Base-by-base conservation (phyloP, 73 alveolate genomes). In the Paramecium tetraurelia region DNA sequence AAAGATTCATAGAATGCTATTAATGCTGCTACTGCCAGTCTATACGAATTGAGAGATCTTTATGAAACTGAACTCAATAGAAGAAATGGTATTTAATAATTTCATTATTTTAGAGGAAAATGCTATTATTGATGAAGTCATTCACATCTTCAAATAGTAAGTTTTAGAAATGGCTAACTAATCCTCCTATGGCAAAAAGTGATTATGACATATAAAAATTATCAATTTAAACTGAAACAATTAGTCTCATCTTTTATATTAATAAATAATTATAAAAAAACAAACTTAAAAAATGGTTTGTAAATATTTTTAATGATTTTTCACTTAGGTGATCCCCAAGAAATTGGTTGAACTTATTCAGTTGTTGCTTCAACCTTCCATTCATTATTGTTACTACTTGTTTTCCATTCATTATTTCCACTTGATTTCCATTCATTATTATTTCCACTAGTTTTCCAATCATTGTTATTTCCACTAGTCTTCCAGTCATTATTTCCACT, bases 61-160 rank as follows among this genome's bases (percentile, higher is more conserved):
- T 80, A 48, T 41, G 46, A n/a, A 12, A 41, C 90, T 3, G 90
- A 80, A 80, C 57, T 80, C 8, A 80, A 80, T 80, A 80, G 90
- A 80, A 80, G 90, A 80, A 80, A 80, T 22, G 90, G 90, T 80
- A 80, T 1, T 22, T 43, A 5, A 9, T 21, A 43, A 18, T 80
- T 80, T 22, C 46, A 44, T 31, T 40, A 16, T 24, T 80, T 43
- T 80, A 80, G 90, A 80, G 90, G 90, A 80, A 35, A 80, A 80
- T 35, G 90, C 90, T 80, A 21, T 80, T 44, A 80, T 80, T 80
- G 90, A 80, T 80, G 90, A 80, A 44, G 90, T 80, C 76, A 80
- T 80, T 63, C 90, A 80, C 58, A 80, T 80, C 90, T 80, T 80
- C 31, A 80, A 80, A 35, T 46, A 80, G 29, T 80, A 80, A 46